Evolutionary conservation across 2,329 filamentous ascomycete genomes (phyloP), one percentile per base, ranked within the genome.

Genomic region (Colletotrichum higginsianum): DNA sequence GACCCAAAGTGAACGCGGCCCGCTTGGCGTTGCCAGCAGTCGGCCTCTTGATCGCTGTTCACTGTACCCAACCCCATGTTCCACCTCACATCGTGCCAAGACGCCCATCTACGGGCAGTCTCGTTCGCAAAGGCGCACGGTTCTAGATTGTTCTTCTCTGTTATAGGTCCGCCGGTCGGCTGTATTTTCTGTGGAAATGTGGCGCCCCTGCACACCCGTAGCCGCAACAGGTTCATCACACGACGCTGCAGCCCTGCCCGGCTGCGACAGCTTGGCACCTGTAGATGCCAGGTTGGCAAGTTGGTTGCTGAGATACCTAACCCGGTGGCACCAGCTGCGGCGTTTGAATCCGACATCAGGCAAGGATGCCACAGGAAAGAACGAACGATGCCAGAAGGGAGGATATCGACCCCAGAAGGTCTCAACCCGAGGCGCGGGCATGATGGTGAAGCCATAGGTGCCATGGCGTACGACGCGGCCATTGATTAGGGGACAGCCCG

Each of bases 181-280:
- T 30, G 44, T 57, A 9, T 8, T 35, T 9, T 35, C 63, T 71
- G 57, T 49, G 38, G 40, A 30, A 58, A 38, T 53, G 30, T n/a
- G 47, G 61, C 53, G 46, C 38, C 23, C 56, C 47, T 47, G 12
- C 21, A n/a, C 57, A 26, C 56, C 57, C 67, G 42, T 56, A 62
- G 18, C 56, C 61, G 30, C 30, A 47, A 42, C 63, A 61, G 63
- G 47, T 30, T 57, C 63, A 71, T 44, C 56, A 61, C 40, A 71
- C 64, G 44, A 57, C 53, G 40, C 63, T 71, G 63, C 67, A 71
- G 67, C 67, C 67, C 50, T 71, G 63, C 21, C 56, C 56, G 63
- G 57, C 38, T 61, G 56, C 55, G 57, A 57, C 63, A 44, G 57
- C 67, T 71, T 71, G 67, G 67, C 67, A 69, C 46, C 55, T n/a